Base-by-base conservation (phyloP, 2,329 filamentous ascomycete species). In the Nemania serpens region DNA sequence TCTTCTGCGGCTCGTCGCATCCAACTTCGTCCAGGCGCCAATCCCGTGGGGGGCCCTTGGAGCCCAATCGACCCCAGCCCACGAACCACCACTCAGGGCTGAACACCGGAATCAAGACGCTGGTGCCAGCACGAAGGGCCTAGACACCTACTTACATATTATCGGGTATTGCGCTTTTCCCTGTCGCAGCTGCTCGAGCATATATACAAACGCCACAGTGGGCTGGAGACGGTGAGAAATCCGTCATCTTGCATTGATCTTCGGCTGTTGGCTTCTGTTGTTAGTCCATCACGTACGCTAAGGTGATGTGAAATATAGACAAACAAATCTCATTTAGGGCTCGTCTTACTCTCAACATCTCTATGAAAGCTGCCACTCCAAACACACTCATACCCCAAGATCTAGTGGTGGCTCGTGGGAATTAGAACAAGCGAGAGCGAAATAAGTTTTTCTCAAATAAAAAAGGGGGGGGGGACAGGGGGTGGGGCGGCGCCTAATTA, bases 161-260 rank as follows among this genome's bases (percentile, higher is more conserved):
- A 29, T 29, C 25, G 25, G 25, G 25, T 29, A 29, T 29, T 7
- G 25, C 25, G 25, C 25, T 29, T 29, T 22, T 41, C 46, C 41
- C 46, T 52, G 34, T 17, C 41, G 18, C 15, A 22, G 41, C 15
- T 51, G 43, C 37, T 57, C 34, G 5, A 43, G 52, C 33, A 41
- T 47, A 34, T 29, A 20, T 20, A 20, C 22, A 17, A 51, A 42
- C 45, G 20, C 39, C 18, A 39, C n/a, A 39, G 45, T 58, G 20
- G 39, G 46, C 50, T 55, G 42, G 29, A 48, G 51, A 39, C 41
- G 51, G 47, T 34, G 52, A 39, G 20, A 46, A 29, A 18, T 43
- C 18, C 46, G n/a, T 51, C 20, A 61, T 61, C 59, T 61, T 54
- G 59, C 59, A 61, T 61, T 39, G 37, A 58, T 58, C 55, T 49